Conservation (phyloP, 371 early-diverging fungal species). For the Lichtheimia ramosa region DNA sequence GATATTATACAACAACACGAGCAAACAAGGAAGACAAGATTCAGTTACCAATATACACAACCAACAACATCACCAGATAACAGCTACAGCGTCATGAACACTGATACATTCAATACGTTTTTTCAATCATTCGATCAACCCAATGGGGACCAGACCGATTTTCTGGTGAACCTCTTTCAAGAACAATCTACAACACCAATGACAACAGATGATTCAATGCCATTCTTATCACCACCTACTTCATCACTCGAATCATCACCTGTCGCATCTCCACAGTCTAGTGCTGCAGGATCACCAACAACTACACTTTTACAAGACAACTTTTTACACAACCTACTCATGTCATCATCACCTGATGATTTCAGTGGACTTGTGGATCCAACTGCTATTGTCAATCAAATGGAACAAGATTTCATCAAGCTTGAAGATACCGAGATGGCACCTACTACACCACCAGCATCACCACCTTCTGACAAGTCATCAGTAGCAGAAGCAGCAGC, state of each 20-base stretch:
- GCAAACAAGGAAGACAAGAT: slow-evolving; percentile 5
- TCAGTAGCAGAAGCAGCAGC: slow-evolving; percentile 4
- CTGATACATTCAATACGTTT: slow-evolving; percentile 14
- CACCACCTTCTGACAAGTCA: background rate
- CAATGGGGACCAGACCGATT: slow-evolving; percentile 9
- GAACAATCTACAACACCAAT: background rate
- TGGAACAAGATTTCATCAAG: slow-evolving; percentile 4
- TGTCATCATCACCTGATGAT: slow-evolving; percentile 3
- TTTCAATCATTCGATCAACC: slow-evolving; percentile 6
- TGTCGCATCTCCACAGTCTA: slow-evolving; percentile 14
- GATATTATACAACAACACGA: slow-evolving; percentile 8
- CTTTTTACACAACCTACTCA: slow-evolving; percentile 11
- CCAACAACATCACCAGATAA: slow-evolving; percentile 5
- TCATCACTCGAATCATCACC: slow-evolving; percentile 11
- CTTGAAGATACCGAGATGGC: slow-evolving; percentile 9
- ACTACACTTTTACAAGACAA: slow-evolving; percentile 15
- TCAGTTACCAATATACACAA: background rate
- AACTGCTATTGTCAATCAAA: background rate
- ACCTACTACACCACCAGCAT: slow-evolving; percentile 3
- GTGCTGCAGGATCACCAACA: slow-evolving; percentile 14
- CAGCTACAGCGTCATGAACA: slow-evolving; percentile 7
- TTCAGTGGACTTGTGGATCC: background rate
- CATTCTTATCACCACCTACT: slow-evolving; percentile 6
- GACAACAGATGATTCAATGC: slow-evolving; percentile 1
- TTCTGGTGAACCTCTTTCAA: slow-evolving; percentile 16